These are phyloP conservation scores for Pinus tabuliformis DNA, from an alignment of 75 land plant genomes.

Conservation along the genomic window DNA sequence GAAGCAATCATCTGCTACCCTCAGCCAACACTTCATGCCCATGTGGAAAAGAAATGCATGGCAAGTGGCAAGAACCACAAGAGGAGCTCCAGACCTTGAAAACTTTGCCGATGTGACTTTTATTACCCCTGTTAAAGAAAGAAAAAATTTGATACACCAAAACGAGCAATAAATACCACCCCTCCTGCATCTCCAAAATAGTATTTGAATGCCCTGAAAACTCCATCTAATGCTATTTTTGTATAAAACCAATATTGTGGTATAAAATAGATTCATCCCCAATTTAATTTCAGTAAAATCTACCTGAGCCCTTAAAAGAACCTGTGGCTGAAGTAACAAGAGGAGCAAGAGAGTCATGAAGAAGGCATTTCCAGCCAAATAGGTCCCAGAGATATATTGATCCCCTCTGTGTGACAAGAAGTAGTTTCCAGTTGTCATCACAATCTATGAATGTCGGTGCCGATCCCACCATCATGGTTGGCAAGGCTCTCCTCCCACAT, in stretches of 20 bases:
- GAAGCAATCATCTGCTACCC: conserved; percentile 92
- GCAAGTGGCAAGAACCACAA: conserved; percentile 82
- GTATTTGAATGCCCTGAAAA: conserved; percentile 1
- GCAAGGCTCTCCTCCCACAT: conserved; percentile 91
- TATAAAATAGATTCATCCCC: not conserved
- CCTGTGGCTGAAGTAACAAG: conserved; percentile 39
- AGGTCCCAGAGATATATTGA: conserved; percentile 87
- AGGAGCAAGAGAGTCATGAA: conserved; percentile 75
- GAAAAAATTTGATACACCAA: not conserved
- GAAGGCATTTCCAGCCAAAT: conserved; percentile 56
- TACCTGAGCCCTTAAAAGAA: conserved; percentile 27
- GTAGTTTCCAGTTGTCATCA: conserved; percentile 77
- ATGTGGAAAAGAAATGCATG: conserved; percentile 93
- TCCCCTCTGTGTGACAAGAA: conserved; percentile 81
- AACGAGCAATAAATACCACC: not conserved
- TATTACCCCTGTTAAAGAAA: conserved; percentile 45
- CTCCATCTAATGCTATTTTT: not conserved
- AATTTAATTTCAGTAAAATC: not conserved
- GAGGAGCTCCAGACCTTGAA: conserved; percentile 85
- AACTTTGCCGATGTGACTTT: conserved; percentile 88
- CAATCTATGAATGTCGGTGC: conserved; percentile 91
- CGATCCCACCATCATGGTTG: conserved; percentile 93
- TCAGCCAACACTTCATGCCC: conserved; percentile 85
- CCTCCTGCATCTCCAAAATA: conserved; percentile 29
- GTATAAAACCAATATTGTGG: not conserved